Base-by-base conservation (phyloP, 2,329 filamentous ascomycete genomes). In the Penicillium sp. region DNA sequence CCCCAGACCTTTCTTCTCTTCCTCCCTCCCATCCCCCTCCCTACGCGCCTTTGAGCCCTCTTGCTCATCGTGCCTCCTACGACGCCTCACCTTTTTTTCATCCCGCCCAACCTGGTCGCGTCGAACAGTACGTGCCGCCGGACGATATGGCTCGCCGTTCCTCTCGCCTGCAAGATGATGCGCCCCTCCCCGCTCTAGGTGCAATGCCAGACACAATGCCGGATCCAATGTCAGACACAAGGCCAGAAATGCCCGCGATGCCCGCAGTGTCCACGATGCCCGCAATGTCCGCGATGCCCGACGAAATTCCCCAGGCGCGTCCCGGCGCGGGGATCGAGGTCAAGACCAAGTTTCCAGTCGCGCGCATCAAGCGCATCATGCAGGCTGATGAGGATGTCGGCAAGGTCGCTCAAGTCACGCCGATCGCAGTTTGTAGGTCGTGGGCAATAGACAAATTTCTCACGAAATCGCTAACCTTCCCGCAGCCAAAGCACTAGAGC, bases 311-410 rank as follows among this genome's bases (percentile, higher is more conserved):
- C 5, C 56, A 57, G 34, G 57, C 68, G 39, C 63, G 65, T 39
- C 66, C 71, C 43, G 67, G 70, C 47, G 73, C 85, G 75, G 71
- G 83, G 72, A 75, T 96, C 75, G 73, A 90, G 41, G 90, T 99
- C 64, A 89, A 85, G 73, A 97, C 93, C 31, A 96, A 96, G 67
- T 99, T 99, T 67, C 94, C 94, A 1, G 95, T 95, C 29, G 94
- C 94, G 13, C 84, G 94, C 57, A 99, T 99, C 78, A 99, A 99
- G 80, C 86, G 94, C 47, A 97, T 99, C 66, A 97, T 99, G 94
- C 94, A 99, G 75, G 93, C 93, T 10, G 94, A 99, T 68, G 94
- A 99, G 69, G 94, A 99, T 70, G 92, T 99, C 0, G 94, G 94
- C 57, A 99, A 99, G 76, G 94, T 99, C 9, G 92, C 94, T 4